Percentiles rank a stretch among this genome's conserved stretches.
phyloP scores from a whole-genome alignment of 495 filamentous ascomycete genomes.

The Annulohypoxylon stygium region DNA sequence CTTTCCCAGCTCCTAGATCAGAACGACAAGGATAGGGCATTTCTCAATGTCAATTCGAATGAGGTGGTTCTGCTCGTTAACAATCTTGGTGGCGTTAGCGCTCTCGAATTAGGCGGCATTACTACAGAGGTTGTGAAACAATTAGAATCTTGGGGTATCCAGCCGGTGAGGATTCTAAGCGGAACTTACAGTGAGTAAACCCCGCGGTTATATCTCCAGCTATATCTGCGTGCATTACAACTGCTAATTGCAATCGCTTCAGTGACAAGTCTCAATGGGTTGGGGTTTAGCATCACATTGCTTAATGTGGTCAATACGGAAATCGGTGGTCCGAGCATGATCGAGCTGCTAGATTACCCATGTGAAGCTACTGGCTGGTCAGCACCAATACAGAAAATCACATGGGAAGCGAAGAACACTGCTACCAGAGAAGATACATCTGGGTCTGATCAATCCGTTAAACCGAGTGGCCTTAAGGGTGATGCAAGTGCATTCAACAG shows the following conservation, averaged over 20 bases:
- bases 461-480: conserved; percentile 78
- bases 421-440: conserved; percentile 58
- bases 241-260: conserved; percentile 52
- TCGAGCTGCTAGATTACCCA: conserved; percentile 88
- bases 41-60: conserved; percentile 74
- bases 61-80: conserved; percentile 86
- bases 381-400: conserved; percentile 73
- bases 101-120: conserved; percentile 89
- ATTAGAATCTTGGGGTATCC: conserved; percentile 77
- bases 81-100: conserved; percentile 93
- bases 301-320: conserved; percentile 85
- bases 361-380: conserved; percentile 90
- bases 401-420: conserved; percentile 67
- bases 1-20: conserved; percentile 82
- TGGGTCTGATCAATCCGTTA: conserved; percentile 60
- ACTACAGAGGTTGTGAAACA: conserved; percentile 88
- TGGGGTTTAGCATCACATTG: conserved; percentile 90
- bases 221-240: too few relatives aligned
- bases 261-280: conserved; percentile 90
- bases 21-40: conserved; percentile 84
- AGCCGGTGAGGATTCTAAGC: conserved; percentile 74
- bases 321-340: conserved; percentile 81
- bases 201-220: neutral
- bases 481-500: conserved; percentile 70
- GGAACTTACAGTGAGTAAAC: conserved; percentile 67